phyloP scores from a whole-genome alignment of 345 rosid species.

The Melaleuca alternifolia region DNA sequence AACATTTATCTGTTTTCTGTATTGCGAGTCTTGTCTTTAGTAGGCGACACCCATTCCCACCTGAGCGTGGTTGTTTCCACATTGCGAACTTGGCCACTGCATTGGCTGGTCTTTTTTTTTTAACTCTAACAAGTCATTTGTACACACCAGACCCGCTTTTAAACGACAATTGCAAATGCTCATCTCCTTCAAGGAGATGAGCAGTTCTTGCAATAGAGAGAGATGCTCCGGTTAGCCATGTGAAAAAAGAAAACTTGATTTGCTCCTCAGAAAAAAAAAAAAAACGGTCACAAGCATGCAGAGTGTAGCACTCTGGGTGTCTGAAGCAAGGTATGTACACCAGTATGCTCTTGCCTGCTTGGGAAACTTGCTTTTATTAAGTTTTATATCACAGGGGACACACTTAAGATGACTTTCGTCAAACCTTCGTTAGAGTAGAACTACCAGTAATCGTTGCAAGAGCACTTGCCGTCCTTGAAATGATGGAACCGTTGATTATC shows the following conservation, averaged over 20 bases:
- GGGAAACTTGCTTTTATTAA: not conserved
- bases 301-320: not conserved
- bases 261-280: not conserved
- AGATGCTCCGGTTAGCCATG: not conserved
- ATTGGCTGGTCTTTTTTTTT: not conserved
- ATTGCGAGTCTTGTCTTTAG: not conserved
- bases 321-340: not conserved
- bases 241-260: not conserved
- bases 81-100: not conserved
- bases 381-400: not conserved
- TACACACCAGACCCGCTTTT: not conserved
- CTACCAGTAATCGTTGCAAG: conserved; percentile 86
- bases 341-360: not conserved
- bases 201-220: not conserved
- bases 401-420: not conserved
- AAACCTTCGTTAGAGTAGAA: not conserved
- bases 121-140: not conserved
- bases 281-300: not conserved
- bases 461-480: conserved; percentile 67
- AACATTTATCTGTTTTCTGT: not conserved
- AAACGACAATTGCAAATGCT: not conserved
- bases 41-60: not conserved
- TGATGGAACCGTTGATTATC: conserved; percentile 93
- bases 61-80: not conserved
- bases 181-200: not conserved